Evolutionary conservation across 257 asterid genomes (phyloP), one percentile per base, ranked within the genome.

Genomic region (Ilex aquifolium): DNA sequence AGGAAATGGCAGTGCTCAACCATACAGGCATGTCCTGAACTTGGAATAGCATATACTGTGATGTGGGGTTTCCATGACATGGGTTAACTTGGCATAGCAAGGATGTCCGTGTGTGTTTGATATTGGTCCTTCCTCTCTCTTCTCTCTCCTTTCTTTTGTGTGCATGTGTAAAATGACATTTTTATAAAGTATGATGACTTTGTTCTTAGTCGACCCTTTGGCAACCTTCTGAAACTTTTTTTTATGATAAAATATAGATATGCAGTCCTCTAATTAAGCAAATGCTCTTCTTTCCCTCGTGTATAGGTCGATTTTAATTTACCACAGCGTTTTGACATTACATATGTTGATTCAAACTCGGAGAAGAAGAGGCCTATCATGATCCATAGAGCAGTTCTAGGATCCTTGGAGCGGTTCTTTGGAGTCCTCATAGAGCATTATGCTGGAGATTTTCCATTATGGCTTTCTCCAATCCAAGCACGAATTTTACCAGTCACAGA

Each of bases 1-100:
- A 83, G 98, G 73, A 91, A 88, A 80, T 88, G 98, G 98, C 98
- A 91, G 72, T 91, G 98, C 88, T 88, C 98, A 27, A 91, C 98
- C 69, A 83, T 91, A 76, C 97, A 88, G 95, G 98, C 83, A 62
- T 36, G 66, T 48, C 48, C 58, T 60, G 63, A 60, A 7, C 52
- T 46, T 46, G n/a, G 52, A 10, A 36, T 36, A 36, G 42, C 42
- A 1, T 36, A 36, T 36, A 36, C 8, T 36, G 5, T 36, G 8
- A 36, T 36, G 5, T 36, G 8, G 42, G 42, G 5, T 36, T 36
- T 36, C 8, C 42, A 36, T 46, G 52, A 11, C 52, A 10, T 46
- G 52, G 52, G 4, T 46, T 42, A 17, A 52, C 14, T 13, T 9
- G 27, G 27, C 27, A 21, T 21, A 21, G 27, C 27, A 21, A 39